phyloP scores from a whole-genome alignment of 2,329 filamentous ascomycete species.

The Botrytis fabae region DNA sequence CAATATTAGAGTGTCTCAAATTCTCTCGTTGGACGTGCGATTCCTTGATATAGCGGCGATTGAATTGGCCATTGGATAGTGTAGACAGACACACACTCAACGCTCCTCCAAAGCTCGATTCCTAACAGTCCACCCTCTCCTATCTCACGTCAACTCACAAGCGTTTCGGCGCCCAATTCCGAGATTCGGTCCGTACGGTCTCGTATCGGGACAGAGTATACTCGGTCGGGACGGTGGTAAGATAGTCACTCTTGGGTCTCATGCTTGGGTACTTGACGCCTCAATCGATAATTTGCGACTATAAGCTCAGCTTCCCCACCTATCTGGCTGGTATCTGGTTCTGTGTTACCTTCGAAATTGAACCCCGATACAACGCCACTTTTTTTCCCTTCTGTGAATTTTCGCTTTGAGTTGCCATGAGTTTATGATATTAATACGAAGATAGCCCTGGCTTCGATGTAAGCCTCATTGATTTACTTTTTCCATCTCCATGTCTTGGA shows the following conservation, averaged over 20 bases:
- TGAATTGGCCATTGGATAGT: neutral
- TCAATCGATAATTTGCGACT: slow-evolving; percentile 21
- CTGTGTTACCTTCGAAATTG: neutral
- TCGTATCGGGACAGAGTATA: slow-evolving; percentile 1
- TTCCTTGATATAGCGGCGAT: neutral
- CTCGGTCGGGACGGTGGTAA: slow-evolving; percentile 7
- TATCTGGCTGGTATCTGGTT: neutral
- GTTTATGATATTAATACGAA: slow-evolving; percentile 12
- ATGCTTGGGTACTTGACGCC: slow-evolving; percentile 15
- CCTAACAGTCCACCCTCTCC: neutral
- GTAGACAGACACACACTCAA: neutral
- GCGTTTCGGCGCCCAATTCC: neutral
- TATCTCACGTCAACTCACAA: neutral
- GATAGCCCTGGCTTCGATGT: slow-evolving; percentile 10
- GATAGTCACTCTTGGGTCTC: slow-evolving; percentile 17
- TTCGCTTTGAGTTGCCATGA: neutral
- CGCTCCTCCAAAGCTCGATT: neutral
- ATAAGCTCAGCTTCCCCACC: slow-evolving; percentile 19
- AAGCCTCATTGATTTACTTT: slow-evolving; percentile 21
- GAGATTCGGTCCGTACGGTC: slow-evolving; percentile 16
- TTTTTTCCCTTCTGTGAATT: neutral
- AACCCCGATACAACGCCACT: slow-evolving; percentile 15
- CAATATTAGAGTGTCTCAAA: slow-evolving; percentile 12
- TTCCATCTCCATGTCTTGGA: slow-evolving; percentile 31
- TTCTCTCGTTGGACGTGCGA: neutral